These are phyloP conservation scores for Trichoderma orchidacearum DNA, from an alignment of 495 filamentous ascomycete genomes.

Conservation along the genomic window DNA sequence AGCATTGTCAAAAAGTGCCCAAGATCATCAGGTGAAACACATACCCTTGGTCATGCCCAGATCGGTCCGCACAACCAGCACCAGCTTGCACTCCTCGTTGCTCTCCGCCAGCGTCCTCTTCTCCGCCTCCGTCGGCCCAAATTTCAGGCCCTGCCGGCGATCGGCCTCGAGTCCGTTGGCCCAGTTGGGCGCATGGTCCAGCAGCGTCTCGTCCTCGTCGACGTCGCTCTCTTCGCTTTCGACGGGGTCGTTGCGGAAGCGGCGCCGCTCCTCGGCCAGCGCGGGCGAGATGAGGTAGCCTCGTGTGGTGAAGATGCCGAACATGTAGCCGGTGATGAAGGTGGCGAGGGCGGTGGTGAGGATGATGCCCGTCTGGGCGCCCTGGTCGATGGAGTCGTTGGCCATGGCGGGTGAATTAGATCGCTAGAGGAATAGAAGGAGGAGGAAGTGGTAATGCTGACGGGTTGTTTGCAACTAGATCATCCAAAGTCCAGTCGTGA, in stretches of 20 bases:
- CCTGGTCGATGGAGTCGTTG: not conserved
- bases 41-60: constrained; percentile 92
- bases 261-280: constrained; percentile 17
- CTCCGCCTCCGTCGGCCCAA: not conserved
- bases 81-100: constrained; percentile 83
- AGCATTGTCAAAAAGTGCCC: not conserved
- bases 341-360: constrained; percentile 50
- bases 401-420: not conserved
- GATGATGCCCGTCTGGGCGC: constrained; percentile 20
- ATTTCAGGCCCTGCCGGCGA: constrained; percentile 29
- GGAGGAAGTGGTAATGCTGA: too few relatives aligned
- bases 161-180: constrained; percentile 35
- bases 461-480: too few relatives aligned
- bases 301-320: constrained; percentile 35
- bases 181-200: constrained; percentile 50
- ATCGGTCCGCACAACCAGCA: constrained; percentile 84
- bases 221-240: constrained; percentile 40
- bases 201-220: constrained; percentile 33
- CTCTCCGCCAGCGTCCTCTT: constrained; percentile 16
- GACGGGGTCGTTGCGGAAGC: constrained; percentile 20
- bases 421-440: not conserved
- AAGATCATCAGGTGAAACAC: constrained; percentile 8
- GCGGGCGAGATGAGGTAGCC: constrained; percentile 35
- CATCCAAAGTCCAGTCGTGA: not conserved
- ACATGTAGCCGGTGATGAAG: constrained; percentile 48